Conservation (phyloP, 257 asterid genomes). For the Pogostemon cablin region DNA sequence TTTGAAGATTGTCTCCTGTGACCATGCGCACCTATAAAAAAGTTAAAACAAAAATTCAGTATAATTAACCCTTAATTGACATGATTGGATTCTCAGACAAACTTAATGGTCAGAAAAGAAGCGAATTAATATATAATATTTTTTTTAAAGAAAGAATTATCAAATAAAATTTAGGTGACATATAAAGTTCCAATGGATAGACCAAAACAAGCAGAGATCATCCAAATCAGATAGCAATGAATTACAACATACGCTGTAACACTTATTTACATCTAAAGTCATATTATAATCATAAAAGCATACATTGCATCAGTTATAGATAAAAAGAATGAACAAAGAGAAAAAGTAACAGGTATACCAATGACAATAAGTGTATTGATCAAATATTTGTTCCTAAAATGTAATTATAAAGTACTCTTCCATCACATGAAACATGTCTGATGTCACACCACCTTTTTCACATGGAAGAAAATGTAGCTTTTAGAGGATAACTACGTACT, state of each 20-base stretch:
- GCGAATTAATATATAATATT: not conserved
- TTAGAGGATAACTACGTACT: too few species aligned
- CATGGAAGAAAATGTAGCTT: too few species aligned
- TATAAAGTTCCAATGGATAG: conserved; percentile 13
- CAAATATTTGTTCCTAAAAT: not conserved
- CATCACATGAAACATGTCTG: too few species aligned
- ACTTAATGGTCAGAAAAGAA: conserved; percentile 7
- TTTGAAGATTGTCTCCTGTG: conserved; percentile 91
- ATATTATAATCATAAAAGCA: too few species aligned
- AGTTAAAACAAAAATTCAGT: conserved; percentile 18
- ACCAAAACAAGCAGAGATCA: not conserved
- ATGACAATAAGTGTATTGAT: not conserved
- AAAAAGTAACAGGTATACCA: not conserved
- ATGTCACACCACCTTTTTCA: too few species aligned
- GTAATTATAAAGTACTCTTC: not conserved
- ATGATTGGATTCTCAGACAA: conserved; percentile 21
- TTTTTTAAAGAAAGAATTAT: not conserved
- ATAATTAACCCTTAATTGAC: conserved; percentile 18
- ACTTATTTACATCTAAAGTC: too few species aligned
- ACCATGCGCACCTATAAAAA: conserved; percentile 90
- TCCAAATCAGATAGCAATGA: conserved; percentile 12
- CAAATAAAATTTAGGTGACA: conserved; percentile 5
- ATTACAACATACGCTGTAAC: not conserved
- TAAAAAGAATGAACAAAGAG: not conserved
- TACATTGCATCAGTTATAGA: not conserved